Base-by-base conservation (phyloP, 371 early-diverging fungal species). In the Syncephalastrum monosporum region DNA sequence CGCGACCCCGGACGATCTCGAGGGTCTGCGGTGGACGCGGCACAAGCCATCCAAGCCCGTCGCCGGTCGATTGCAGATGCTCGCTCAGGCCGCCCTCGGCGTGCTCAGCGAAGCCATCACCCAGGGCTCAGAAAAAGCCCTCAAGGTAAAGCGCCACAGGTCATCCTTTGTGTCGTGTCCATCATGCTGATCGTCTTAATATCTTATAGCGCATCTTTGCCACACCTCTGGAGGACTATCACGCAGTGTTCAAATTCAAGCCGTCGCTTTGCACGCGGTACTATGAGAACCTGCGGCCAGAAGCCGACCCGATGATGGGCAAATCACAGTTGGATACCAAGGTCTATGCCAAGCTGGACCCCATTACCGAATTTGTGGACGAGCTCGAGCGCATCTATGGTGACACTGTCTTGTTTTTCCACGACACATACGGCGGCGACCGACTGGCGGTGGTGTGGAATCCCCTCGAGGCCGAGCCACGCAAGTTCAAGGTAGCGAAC, bases 391-490 rank as follows among this genome's bases (percentile, higher is more conserved):
- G 57, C 10, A 51, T 74, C 13, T 86, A 74, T 67, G 82, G 82
- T 1, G 69, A 83, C 21, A 67, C 75, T 4, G 69, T 87, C 16
- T 53, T 84, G 57, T 83, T 91, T 46, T 94, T 91, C 76, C 69
- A 85, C 61, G 89, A 92, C 62, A 65, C 71, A 42, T 90, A 88
- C 52, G 94, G 94, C 33, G 92, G 94, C 42, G 84, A 86, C 52
- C 72, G 72, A 29, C 75, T 94, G 48, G 91, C 83, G 5, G 74
- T 92, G 15, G 83, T 91, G 1, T 90, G 87, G 86, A 84, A 89
- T 57, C 86, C 85, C 1, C 29, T 57, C 7, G 55, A 65, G 0
- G 63, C 82, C 16, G 75, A 71, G 7, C 79, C 87, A 5, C 68
- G 74, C 25, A 79, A 76, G 23, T 91, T 88, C 87, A 90, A 85